Evolutionary conservation across 345 rosid genomes (phyloP).

Genomic region (Eucalyptus polybractea): DNA sequence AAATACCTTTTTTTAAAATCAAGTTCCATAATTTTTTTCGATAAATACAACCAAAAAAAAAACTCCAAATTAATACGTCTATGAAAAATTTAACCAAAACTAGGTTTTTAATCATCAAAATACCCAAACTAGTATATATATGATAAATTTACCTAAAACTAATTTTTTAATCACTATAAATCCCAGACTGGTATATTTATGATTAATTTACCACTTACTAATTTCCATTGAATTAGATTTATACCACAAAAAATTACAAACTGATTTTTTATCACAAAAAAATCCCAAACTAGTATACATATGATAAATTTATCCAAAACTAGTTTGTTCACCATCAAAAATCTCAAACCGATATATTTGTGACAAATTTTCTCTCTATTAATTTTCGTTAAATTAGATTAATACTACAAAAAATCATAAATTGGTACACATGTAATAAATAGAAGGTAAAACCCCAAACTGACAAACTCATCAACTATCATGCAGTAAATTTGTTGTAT

Average conservation of each 20-base stretch:
- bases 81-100: too few relatives aligned
- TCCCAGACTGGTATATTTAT: accelerated
- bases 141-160: accelerated
- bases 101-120: too few relatives aligned
- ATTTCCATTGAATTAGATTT: too few relatives aligned
- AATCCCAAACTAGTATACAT: accelerated
- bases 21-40: neutral
- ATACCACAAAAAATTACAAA: too few relatives aligned
- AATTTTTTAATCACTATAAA: accelerated
- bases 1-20: neutral
- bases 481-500: too few relatives aligned
- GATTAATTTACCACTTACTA: too few relatives aligned
- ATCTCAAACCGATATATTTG: accelerated
- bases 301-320: accelerated
- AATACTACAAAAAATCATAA: accelerated
- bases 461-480: accelerated
- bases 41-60: too few relatives aligned
- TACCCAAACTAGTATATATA: too few relatives aligned
- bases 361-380: accelerated
- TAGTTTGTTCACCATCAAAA: too few relatives aligned
- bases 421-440: accelerated
- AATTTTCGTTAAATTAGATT: too few relatives aligned
- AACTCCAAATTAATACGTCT: accelerated
- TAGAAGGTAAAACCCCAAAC: accelerated
- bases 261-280: too few relatives aligned